These are phyloP conservation scores for Phellinidium pouzarii DNA, from an alignment of 1,284 basidiomycete genomes.

Conservation along the genomic window DNA sequence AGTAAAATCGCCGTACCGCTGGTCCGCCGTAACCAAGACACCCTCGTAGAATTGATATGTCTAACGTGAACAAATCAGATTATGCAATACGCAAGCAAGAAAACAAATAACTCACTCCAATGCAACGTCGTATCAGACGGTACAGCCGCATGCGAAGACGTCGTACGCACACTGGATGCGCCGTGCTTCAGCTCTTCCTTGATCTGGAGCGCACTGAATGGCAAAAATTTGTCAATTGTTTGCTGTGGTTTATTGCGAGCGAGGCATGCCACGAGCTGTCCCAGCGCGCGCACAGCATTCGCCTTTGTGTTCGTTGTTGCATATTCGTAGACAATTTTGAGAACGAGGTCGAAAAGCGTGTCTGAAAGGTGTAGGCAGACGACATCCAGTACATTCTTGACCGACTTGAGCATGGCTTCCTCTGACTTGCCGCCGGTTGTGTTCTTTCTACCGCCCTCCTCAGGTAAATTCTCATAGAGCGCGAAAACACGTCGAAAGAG, in stretches of 20 bases:
- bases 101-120: conserved; percentile 65
- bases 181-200: conserved; percentile 85
- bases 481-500: conserved; percentile 84
- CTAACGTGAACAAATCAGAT: conserved; percentile 31
- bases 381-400: conserved; percentile 79
- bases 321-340: conserved; percentile 85
- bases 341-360: conserved; percentile 77
- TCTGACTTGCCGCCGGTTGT: conserved; percentile 83
- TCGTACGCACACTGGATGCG: conserved; percentile 88
- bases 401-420: conserved; percentile 75
- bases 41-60: conserved; percentile 73
- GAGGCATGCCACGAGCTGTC: conserved; percentile 83
- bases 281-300: conserved; percentile 86
- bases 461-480: conserved; percentile 89
- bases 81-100: conserved; percentile 6
- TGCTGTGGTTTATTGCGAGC: conserved; percentile 75
- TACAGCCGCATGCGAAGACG: conserved; percentile 74
- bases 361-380: conserved; percentile 88
- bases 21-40: conserved; percentile 69
- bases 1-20: conserved; percentile 36
- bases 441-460: conserved; percentile 81
- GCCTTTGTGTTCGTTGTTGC: conserved; percentile 81
- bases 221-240: conserved; percentile 77
- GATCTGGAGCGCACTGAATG: conserved; percentile 77
- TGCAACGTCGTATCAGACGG: conserved; percentile 90